These are phyloP conservation scores for Acacia confusa DNA, from an alignment of 306 rosid species.

Conservation along the genomic window DNA sequence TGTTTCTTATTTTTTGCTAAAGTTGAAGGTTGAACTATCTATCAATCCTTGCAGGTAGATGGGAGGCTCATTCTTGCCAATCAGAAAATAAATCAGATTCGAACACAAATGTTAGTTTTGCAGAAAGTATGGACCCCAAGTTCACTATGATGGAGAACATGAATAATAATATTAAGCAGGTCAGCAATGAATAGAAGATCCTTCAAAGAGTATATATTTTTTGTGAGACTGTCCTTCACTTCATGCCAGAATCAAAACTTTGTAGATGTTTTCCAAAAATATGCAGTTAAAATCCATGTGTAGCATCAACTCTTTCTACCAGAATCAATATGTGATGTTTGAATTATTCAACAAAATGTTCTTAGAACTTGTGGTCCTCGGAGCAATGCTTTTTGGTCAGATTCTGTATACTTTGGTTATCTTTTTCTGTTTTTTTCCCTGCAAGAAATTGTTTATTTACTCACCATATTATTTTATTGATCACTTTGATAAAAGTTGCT, in stretches of 20 bases:
- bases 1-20: no score
- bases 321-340: not conserved
- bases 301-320: not conserved
- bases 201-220: not conserved
- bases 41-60: slow-evolving; percentile 50
- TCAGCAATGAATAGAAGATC: slow-evolving; percentile 40
- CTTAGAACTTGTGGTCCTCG: slow-evolving; percentile 11
- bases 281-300: not conserved
- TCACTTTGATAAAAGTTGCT: not conserved
- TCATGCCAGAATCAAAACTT: slow-evolving; percentile 4
- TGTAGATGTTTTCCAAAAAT: not conserved
- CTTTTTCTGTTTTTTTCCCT: not conserved
- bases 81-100: slow-evolving; percentile 43
- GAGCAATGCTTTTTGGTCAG: slow-evolving; percentile 1
- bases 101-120: slow-evolving; percentile 31
- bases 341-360: not conserved
- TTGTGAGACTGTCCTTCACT: not conserved
- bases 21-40: not conserved
- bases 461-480: not conserved
- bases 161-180: slow-evolving; percentile 40
- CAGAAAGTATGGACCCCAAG: slow-evolving; percentile 40
- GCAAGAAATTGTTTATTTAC: not conserved
- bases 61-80: slow-evolving; percentile 50
- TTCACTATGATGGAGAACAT: slow-evolving; percentile 28
- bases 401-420: not conserved